Percentiles rank a stretch among this genome's conserved stretches.
phyloP scores from a whole-genome alignment of 75 land plant species.

The Ceratopteris richardii region DNA sequence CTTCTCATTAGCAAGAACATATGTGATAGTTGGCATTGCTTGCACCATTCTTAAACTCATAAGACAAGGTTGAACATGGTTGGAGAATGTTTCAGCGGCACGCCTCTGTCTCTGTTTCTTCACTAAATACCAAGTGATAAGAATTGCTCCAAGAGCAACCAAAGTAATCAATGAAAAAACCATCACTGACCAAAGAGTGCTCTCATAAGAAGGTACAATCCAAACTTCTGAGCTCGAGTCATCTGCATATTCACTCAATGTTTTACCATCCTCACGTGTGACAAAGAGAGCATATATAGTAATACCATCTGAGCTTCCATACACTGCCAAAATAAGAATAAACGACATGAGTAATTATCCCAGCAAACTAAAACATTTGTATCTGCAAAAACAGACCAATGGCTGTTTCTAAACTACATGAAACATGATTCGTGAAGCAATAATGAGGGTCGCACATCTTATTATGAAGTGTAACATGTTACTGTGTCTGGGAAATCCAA shows the following conservation, averaged over 20 bases:
- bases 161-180: constrained; percentile 8
- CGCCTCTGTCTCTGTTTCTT: constrained; percentile 2
- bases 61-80: neutral
- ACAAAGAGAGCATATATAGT: constrained; percentile 17
- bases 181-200: constrained; percentile 12
- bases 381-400: neutral
- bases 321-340: constrained; percentile 8
- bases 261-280: constrained; percentile 8
- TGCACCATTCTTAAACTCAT: constrained; percentile 14
- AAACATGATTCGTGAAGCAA: neutral
- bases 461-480: neutral
- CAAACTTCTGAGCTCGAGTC: neutral
- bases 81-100: neutral
- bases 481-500: neutral
- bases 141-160: constrained; percentile 3
- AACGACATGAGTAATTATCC: neutral
- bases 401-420: neutral
- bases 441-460: no score
- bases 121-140: constrained; percentile 6
- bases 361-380: neutral
- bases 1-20: constrained; percentile 6
- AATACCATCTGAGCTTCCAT: constrained; percentile 15
- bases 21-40: constrained; percentile 13
- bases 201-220: constrained; percentile 9
- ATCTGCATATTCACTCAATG: constrained; percentile 4